phyloP scores from a whole-genome alignment of 257 asterid genomes.

The Lithospermum erythrorhizon region DNA sequence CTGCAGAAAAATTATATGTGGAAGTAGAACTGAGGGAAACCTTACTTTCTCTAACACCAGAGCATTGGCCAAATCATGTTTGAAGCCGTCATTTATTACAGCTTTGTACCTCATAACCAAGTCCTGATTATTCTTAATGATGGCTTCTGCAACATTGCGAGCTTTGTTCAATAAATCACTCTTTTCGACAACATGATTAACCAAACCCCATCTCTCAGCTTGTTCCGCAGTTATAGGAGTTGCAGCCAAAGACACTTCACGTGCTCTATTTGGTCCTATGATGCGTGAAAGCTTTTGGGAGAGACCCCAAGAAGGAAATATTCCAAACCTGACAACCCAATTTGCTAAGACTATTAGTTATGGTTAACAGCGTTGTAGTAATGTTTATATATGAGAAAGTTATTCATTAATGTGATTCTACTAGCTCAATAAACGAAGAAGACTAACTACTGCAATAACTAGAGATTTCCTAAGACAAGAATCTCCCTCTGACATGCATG shows the following conservation, averaged over 20 bases:
- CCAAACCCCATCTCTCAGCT: conserved; percentile 92
- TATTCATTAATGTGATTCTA: too few species aligned
- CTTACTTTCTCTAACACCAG: conserved; percentile 86
- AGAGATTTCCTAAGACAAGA: background rate
- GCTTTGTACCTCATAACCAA: conserved; percentile 72
- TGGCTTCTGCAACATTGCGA: conserved; percentile 62
- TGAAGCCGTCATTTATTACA: conserved; percentile 77
- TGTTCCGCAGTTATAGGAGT: conserved; percentile 69
- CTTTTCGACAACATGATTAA: conserved; percentile 77
- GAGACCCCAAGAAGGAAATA: conserved; percentile 97
- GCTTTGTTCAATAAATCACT: conserved; percentile 65
- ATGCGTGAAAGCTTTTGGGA: conserved; percentile 91
- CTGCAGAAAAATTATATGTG: background rate
- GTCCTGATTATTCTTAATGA: conserved; percentile 75
- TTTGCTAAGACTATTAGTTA: background rate
- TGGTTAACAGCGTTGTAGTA: background rate
- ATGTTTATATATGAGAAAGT: background rate
- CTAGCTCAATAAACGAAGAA: too few species aligned
- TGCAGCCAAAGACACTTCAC: conserved; percentile 70
- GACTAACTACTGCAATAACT: too few species aligned
- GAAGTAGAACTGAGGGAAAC: background rate
- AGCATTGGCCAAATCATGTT: conserved; percentile 57
- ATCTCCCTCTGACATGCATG: background rate
- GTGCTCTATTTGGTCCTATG: conserved; percentile 80
- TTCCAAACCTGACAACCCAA: conserved; percentile 61